Percentiles rank a stretch among this genome's conserved stretches.
Conservation (phyloP, 2,329 filamentous ascomycete genomes). For the Leptographium radiaticola region DNA sequence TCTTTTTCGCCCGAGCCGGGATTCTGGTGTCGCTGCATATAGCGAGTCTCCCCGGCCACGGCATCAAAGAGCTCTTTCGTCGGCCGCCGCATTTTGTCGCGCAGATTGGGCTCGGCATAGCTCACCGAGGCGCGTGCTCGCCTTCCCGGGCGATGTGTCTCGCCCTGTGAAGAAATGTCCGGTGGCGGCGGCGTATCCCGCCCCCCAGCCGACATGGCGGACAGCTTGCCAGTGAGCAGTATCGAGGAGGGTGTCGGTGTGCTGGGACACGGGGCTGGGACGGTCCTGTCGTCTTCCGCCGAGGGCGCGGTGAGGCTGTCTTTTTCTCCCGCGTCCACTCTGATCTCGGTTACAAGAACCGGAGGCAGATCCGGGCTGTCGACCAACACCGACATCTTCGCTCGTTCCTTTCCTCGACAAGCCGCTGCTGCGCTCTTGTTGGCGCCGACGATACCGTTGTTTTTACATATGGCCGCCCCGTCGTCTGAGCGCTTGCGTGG, state of each 20-base stretch:
- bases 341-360: background rate
- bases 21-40: constrained; percentile 18
- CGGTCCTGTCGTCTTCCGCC: constrained; percentile 6
- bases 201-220: constrained; percentile 17
- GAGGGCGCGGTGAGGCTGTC: no score
- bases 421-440: constrained; percentile 5
- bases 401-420: constrained; percentile 7
- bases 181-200: constrained; percentile 46
- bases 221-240: constrained; percentile 20
- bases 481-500: constrained; percentile 35
- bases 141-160: constrained; percentile 51
- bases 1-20: background rate
- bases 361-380: constrained; percentile 16
- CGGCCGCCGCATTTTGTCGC: constrained; percentile 73
- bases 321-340: background rate
- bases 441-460: background rate
- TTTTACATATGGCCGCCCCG: constrained; percentile 7
- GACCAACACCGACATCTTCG: constrained; percentile 15
- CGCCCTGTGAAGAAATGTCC: constrained; percentile 40
- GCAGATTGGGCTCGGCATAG: constrained; percentile 70
- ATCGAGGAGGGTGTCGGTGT: constrained; percentile 5
- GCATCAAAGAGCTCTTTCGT: constrained; percentile 66
- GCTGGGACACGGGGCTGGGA: constrained; percentile 3
- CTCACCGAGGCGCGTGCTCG: constrained; percentile 57
- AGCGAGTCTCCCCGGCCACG: constrained; percentile 51